Conservation (phyloP, 148 eudicot genomes). For the Persicaria maculosa region DNA sequence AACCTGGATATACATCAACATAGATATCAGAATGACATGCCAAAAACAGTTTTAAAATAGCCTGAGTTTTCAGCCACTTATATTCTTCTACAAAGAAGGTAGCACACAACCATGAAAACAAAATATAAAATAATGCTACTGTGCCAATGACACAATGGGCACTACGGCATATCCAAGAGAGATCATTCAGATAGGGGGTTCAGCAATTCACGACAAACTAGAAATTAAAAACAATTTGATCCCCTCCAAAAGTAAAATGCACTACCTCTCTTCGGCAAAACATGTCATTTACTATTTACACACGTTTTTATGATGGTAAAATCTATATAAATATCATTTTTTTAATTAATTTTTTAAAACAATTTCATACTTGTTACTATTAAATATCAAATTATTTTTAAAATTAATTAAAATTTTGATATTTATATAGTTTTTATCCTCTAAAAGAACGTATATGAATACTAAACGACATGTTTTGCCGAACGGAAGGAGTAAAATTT, state of each 20-base stretch:
- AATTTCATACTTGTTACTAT: too few species aligned
- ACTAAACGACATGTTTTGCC: too few species aligned
- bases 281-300: too few species aligned
- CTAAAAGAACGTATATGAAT: too few species aligned
- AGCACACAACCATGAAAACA: not conserved
- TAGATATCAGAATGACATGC: not conserved
- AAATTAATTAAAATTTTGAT: too few species aligned
- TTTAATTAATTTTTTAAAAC: too few species aligned
- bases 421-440: too few species aligned
- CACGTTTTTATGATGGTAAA: too few species aligned
- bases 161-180: not conserved
- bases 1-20: slow-evolving; percentile 36
- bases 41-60: not conserved
- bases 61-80: not conserved
- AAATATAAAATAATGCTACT: too few species aligned
- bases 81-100: not conserved
- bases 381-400: too few species aligned
- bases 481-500: not conserved
- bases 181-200: not conserved
- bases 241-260: not conserved
- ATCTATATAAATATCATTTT: too few species aligned
- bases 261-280: too few species aligned
- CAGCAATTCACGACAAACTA: not conserved
- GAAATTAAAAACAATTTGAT: not conserved
- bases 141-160: not conserved